A percentile compares a stretch with the other conserved stretches of the same genome.
Conservation (phyloP, 169 alveolate genomes). For the Hepatocystis sp. region DNA sequence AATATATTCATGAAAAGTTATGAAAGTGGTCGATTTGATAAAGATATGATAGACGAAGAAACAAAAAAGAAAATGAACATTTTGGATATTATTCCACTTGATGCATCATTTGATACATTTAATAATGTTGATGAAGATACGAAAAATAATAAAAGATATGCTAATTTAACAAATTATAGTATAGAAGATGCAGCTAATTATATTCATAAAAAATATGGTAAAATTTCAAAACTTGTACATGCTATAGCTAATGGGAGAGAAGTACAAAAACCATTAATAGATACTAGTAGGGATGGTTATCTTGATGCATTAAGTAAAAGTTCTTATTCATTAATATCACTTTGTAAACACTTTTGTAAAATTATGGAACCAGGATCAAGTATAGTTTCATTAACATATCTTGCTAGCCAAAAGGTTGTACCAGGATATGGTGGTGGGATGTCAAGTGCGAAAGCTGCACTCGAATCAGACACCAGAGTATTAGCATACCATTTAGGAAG, state of each 20-base stretch:
- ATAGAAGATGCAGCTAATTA: conserved; percentile 79
- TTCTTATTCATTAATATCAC: conserved; percentile 85
- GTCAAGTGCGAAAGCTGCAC: conserved; percentile 89
- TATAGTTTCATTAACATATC: conserved; percentile 81
- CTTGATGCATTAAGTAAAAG: conserved; percentile 85
- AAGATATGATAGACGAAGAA: conserved; percentile 63
- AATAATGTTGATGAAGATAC: conserved; percentile 86
- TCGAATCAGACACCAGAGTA: conserved; percentile 86
- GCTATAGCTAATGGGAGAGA: conserved; percentile 88
- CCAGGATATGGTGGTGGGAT: conserved; percentile 90
- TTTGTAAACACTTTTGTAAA: conserved; percentile 83
- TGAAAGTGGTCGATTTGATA: conserved; percentile 70
- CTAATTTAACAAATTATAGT: conserved; percentile 79
- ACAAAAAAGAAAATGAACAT: conserved; percentile 67
- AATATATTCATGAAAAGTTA: conserved; percentile 74
- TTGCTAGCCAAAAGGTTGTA: conserved; percentile 82
- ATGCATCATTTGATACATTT: conserved; percentile 83
- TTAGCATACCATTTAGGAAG: conserved; percentile 85
- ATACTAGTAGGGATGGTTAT: conserved; percentile 86
- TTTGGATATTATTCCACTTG: conserved; percentile 82
- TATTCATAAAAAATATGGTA: conserved; percentile 75
- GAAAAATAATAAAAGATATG: conserved; percentile 82
- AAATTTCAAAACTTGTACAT: conserved; percentile 84
- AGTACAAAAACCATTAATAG: conserved; percentile 84
- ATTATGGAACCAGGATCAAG: conserved; percentile 83